phyloP scores from a whole-genome alignment of 164 flowering plant species.

The Amborella trichopoda region DNA sequence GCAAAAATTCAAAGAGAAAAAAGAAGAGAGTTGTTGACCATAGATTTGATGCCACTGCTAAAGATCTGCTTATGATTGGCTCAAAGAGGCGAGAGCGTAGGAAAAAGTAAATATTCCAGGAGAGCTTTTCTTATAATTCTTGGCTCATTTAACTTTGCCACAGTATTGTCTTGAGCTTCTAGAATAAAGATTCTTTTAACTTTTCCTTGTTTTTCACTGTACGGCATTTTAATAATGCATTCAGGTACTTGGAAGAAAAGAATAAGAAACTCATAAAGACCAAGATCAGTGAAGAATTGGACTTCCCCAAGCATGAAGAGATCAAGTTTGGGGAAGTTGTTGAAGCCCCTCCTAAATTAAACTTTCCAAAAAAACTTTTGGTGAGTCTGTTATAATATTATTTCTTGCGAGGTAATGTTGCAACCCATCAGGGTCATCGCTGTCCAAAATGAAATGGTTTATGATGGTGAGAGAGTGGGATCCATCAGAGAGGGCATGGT shows the following conservation, averaged over 20 bases:
- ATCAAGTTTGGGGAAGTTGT: conserved; percentile 74
- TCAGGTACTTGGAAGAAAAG: conserved; percentile 51
- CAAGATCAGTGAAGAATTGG: conserved; percentile 27
- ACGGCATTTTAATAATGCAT: too few species aligned
- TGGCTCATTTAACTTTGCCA: neutral
- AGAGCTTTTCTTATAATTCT: neutral
- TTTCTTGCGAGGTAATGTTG: too few species aligned
- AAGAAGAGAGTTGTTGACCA: conserved; percentile 46
- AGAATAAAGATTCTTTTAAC: too few species aligned
- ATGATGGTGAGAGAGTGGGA: too few species aligned
- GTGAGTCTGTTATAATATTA: too few species aligned
- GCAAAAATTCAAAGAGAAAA: conserved; percentile 51
- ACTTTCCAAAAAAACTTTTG: conserved; percentile 65
- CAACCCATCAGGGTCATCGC: too few species aligned
- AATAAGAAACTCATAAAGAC: conserved; percentile 57
- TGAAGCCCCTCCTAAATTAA: conserved; percentile 74
- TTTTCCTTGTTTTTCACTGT: too few species aligned
- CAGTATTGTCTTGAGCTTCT: too few species aligned
- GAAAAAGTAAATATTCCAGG: conserved; percentile 42
- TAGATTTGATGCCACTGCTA: conserved; percentile 30
- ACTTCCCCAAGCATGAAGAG: conserved; percentile 49
- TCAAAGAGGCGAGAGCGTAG: conserved; percentile 46
- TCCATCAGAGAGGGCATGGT: too few species aligned
- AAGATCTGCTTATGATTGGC: conserved; percentile 19
- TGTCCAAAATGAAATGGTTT: too few species aligned